Conservation (phyloP, 495 filamentous ascomycete genomes). For the Penicillium chermesinum region DNA sequence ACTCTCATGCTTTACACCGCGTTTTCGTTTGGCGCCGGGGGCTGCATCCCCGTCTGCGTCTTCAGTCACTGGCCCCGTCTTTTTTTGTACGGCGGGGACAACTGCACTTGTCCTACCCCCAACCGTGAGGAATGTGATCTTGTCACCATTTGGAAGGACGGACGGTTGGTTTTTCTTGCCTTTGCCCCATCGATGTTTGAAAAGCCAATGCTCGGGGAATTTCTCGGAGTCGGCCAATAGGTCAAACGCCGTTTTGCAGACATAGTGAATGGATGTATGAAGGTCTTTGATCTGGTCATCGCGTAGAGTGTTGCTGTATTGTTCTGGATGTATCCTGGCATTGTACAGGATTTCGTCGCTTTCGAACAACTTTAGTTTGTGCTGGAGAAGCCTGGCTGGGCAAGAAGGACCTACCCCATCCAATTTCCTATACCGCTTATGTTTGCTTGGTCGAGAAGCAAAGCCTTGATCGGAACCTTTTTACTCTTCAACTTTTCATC, state of each 20-base stretch:
- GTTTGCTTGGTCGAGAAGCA: constrained; percentile 82
- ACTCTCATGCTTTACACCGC: constrained; percentile 30
- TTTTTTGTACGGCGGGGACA: constrained; percentile 81
- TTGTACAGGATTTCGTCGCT: constrained; percentile 88
- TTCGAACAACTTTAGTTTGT: constrained; percentile 9
- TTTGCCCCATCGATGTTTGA: constrained; percentile 86
- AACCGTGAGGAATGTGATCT: constrained; percentile 76
- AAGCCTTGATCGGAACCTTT: constrained; percentile 77
- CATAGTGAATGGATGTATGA: constrained; percentile 66
- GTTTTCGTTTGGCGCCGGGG: constrained; percentile 33
- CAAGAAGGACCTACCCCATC: constrained; percentile 61
- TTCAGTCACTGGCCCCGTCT: constrained; percentile 51
- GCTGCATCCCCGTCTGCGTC: constrained; percentile 26
- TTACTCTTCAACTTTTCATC: constrained; percentile 61
- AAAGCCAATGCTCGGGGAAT: constrained; percentile 89
- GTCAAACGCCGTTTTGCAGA: constrained; percentile 75
- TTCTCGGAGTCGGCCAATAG: constrained; percentile 72
- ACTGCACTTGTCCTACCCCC: constrained; percentile 86
- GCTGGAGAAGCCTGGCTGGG: neutral
- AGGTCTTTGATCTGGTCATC: constrained; percentile 66
- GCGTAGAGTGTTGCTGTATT: constrained; percentile 77
- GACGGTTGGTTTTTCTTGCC: constrained; percentile 68
- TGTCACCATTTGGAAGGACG: constrained; percentile 74
- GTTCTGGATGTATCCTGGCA: constrained; percentile 83
- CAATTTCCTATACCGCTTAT: constrained; percentile 95